Percentiles rank a stretch among this genome's conserved stretches.
phyloP scores from a whole-genome alignment of 345 rosid species.

The Arabis hirsuta region DNA sequence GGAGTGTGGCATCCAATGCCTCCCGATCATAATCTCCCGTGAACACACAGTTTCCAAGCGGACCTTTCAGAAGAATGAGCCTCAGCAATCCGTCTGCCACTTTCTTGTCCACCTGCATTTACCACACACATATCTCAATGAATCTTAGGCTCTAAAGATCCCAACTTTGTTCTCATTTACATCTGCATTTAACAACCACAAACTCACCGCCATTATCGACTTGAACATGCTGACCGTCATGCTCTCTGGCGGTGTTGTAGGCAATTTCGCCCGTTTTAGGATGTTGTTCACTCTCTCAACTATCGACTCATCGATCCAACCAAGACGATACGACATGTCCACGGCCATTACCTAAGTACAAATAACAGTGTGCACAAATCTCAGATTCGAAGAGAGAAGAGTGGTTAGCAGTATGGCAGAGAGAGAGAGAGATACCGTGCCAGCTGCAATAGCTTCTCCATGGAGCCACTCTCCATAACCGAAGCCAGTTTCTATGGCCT shows the following conservation, averaged over 20 bases:
- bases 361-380: conserved; percentile 9
- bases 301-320: conserved; percentile 91
- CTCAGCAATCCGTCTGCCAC: conserved; percentile 94
- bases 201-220: conserved; percentile 92
- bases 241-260: conserved; percentile 70
- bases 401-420: background rate
- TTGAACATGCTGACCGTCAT: conserved; percentile 94
- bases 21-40: conserved; percentile 87
- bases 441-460: conserved; percentile 99
- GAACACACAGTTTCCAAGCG: conserved; percentile 90
- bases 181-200: background rate
- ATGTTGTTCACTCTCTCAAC: conserved; percentile 73
- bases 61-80: conserved; percentile 93
- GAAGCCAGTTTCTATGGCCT: conserved; percentile 95
- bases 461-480: conserved; percentile 98
- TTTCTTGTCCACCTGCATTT: conserved; percentile 91
- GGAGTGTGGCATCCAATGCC: conserved; percentile 84
- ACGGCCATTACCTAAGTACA: conserved; percentile 86
- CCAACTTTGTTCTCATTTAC: background rate
- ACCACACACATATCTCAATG: conserved; percentile 6
- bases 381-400: background rate
- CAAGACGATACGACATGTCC: conserved; percentile 97
- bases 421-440: conserved; percentile 58
- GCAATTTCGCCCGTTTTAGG: conserved; percentile 71
- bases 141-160: conserved; percentile 5